Conservation (phyloP, 2,329 filamentous ascomycete genomes). For the Penicillium sp. region DNA sequence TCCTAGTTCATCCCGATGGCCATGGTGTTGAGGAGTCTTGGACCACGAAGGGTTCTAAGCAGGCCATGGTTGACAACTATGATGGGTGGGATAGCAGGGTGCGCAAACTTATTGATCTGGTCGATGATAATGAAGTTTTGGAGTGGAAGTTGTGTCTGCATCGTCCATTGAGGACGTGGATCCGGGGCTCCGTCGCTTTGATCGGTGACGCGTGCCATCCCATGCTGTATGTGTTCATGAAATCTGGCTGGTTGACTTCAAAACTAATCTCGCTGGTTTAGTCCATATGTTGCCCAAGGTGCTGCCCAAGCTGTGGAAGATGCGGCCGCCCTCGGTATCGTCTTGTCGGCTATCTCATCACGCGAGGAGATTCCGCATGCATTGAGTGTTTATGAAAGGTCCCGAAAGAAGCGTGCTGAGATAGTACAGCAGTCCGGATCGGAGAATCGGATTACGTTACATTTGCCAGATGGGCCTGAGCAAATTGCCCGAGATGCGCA, state of each 20-base stretch:
- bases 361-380: conserved; percentile 36
- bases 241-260: neutral
- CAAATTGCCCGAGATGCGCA: conserved; percentile 44
- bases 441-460: conserved; percentile 39
- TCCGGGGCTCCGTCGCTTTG: conserved; percentile 37
- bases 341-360: conserved; percentile 35
- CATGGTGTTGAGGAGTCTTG: conserved; percentile 63
- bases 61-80: conserved; percentile 62
- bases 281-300: conserved; percentile 44
- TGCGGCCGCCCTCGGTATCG: conserved; percentile 36
- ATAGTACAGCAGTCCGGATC: conserved; percentile 40
- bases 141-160: conserved; percentile 42
- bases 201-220: conserved; percentile 49
- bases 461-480: conserved; percentile 42
- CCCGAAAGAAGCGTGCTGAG: conserved; percentile 42
- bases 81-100: conserved; percentile 61
- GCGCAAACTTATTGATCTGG: conserved; percentile 59
- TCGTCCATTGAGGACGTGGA: conserved; percentile 37
- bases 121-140: conserved; percentile 53
- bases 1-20: conserved; percentile 61
- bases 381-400: conserved; percentile 38
- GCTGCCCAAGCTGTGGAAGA: conserved; percentile 51
- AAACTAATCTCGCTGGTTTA: conserved; percentile 12
- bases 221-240: conserved; percentile 40
- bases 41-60: conserved; percentile 63